Conservation (phyloP, 2,329 filamentous ascomycete species). For the Metarhizium robertsii region DNA sequence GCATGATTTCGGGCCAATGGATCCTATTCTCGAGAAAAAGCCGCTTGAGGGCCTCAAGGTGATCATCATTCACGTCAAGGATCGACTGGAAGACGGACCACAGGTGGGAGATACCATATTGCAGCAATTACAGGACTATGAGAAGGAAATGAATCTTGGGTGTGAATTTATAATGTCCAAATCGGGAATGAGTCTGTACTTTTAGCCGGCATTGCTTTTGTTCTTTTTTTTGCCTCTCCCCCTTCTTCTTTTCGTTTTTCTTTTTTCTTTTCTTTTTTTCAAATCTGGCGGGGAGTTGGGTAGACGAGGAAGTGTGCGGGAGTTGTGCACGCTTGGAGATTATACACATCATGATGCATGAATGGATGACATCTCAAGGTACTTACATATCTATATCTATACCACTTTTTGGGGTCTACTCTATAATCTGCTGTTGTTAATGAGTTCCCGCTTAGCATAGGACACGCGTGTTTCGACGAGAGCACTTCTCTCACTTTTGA, state of each 20-base stretch:
- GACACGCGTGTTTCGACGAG: not conserved
- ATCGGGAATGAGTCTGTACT: constrained; percentile 50
- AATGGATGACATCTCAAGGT: not conserved
- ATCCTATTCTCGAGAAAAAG: constrained; percentile 13
- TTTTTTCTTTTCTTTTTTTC: not conserved
- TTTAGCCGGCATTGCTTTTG: constrained; percentile 23
- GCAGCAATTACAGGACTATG: constrained; percentile 56
- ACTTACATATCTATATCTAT: not conserved
- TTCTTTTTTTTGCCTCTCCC: no score
- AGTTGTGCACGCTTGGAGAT: not conserved
- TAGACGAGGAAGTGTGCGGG: not conserved
- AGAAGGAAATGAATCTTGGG: constrained; percentile 56
- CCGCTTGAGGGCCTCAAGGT: constrained; percentile 67
- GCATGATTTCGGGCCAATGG: constrained; percentile 24
- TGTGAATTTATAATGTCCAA: constrained; percentile 70
- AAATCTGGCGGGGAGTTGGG: not conserved
- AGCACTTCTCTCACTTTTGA: not conserved
- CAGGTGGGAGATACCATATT: constrained; percentile 57
- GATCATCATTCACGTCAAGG: constrained; percentile 91
- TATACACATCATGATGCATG: constrained; percentile 2
- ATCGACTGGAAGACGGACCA: constrained; percentile 66
- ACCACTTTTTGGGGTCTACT: not conserved
- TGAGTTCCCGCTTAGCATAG: not conserved
- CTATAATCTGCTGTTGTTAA: not conserved
- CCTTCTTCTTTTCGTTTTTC: no score